Base-by-base conservation (phyloP, 352 stramenopile genomes). In the Saprolegnia parasitica region DNA sequence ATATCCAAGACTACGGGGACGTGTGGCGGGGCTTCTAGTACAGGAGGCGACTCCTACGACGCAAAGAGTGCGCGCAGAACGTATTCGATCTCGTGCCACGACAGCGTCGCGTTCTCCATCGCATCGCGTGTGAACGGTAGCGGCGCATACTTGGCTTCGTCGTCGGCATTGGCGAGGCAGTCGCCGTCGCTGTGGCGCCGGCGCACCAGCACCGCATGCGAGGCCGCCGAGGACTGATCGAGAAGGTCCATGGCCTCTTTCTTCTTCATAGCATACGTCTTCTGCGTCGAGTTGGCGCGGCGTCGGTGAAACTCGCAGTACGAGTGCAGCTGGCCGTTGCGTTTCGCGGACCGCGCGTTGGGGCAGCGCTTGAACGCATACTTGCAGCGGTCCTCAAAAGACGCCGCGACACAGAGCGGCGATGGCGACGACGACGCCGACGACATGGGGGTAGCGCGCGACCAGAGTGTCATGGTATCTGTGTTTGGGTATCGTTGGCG, bases 221-320 rank as follows among this genome's bases (percentile, higher is more conserved):
- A 35, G 5, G 35, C 20, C 8, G 52, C 8, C 32, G 39, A 16
- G 13, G 42, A 49, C 13, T 49, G 42, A n/a, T 60, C 52, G 24
- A 60, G 24, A 8, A 60, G 24, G 35, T 26, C 52, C 52, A 60
- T 60, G 11, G 52, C 52, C 24, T 21, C 24, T 24, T 60, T 60
- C 35, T 60, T 60, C 20, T 60, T 60, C 13, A 4, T 15, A 8
- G 52, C 52, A 9, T 60, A 60, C 24, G 24, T 35, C 35, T 60
- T 60, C 9, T 60, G 52, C 35, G 52, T 60, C 35, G 52, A 26
- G 32, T 60, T 60, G 32, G 52, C 52, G 24, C 52, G 52, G 13
- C 52, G 52, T 1, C 52, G 52, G 32, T 60, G 52, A 23, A 60
- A 60, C 32, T 60, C 52, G 32, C 52, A 60, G 32, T 60, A 60